Evolutionary conservation across 2,329 filamentous ascomycete genomes (phyloP), one percentile per base, ranked within the genome.

Genomic region (Fusarium sp.): DNA sequence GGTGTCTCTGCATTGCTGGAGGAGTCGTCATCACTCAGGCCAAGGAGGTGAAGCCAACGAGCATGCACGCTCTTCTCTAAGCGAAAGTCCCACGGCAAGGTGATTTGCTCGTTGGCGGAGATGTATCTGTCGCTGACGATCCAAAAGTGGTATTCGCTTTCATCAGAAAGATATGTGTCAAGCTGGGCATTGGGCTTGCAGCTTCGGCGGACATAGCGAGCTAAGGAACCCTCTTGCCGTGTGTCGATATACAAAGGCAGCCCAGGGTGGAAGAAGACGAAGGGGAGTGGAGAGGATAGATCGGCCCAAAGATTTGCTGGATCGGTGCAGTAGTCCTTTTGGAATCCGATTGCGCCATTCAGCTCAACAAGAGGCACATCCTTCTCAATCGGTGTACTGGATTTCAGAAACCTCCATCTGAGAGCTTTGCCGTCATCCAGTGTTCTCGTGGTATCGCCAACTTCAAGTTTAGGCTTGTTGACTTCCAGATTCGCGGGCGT

Each of bases 171-270:
- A 71, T 94, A 92, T 0, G 95, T 97, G 77, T 96, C 95, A 74
- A 98, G 85, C 32, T 88, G 87, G n/a, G 96, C 89, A 76, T 98
- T 99, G 2, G 96, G 93, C 66, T 89, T 90, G 82, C 96, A 99
- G 75, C 96, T 98, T 71, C 95, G 89, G 60, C 96, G 90, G n/a
- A 97, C 90, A 77, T 96, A 98, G 46, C 96, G 92, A 61, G 96
- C 90, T 38, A 90, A 84, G 7, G 93, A 97, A 24, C 95, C 96
- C 82, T 97, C 94, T 78, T 89, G 89, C 64, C 96, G 88, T 12
- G 95, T 96, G 80, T 98, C 96, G 76, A 99, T 96, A 81, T 95
- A 97, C 15, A 99, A 88, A 1, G 95, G 95, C 11, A 98, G 88
- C 63, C 91, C 87, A 2, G 94, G 93, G 76, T 97, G 95, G 80